These are phyloP conservation scores for Pseudogymnoascus sp. DNA, from an alignment of 2,329 filamentous ascomycete genomes.

Conservation along the genomic window DNA sequence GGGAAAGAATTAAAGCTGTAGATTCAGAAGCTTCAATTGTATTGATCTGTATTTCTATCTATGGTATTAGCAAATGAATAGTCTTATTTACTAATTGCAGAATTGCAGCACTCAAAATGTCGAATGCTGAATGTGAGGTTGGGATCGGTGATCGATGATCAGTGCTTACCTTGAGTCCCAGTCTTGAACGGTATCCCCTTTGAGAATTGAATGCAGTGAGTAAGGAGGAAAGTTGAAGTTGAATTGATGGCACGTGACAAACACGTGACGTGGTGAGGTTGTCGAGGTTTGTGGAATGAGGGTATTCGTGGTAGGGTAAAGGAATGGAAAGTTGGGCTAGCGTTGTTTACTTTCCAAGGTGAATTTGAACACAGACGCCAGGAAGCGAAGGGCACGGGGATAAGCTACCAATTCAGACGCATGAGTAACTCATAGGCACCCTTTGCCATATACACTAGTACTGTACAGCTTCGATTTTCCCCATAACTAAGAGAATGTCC, in stretches of 20 bases:
- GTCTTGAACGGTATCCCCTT: not conserved
- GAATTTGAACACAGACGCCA: not conserved
- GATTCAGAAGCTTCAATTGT: not conserved
- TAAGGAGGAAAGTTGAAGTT: not conserved
- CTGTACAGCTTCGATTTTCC: not conserved
- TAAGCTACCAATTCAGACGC: not conserved
- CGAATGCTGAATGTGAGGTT: not conserved
- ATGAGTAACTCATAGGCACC: not conserved
- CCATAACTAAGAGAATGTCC: not conserved
- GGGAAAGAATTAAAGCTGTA: not conserved
- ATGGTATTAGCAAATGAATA: not conserved
- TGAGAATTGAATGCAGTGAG: not conserved
- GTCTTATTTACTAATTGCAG: not conserved
- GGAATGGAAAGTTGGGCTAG: not conserved
- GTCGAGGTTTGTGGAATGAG: not conserved
- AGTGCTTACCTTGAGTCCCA: slow-evolving; percentile 2
- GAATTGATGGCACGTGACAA: slow-evolving; percentile 1
- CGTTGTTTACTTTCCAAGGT: not conserved
- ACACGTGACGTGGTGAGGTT: not conserved
- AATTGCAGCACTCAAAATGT: not conserved
- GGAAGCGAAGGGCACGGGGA: not conserved
- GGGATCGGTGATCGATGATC: not conserved
- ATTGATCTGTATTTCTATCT: slow-evolving; percentile 9
- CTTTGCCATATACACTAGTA: not conserved
- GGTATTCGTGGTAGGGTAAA: not conserved